Evolutionary conservation across 805 yeast genomes (phyloP).

Genomic region (Torulaspora quercuum): DNA sequence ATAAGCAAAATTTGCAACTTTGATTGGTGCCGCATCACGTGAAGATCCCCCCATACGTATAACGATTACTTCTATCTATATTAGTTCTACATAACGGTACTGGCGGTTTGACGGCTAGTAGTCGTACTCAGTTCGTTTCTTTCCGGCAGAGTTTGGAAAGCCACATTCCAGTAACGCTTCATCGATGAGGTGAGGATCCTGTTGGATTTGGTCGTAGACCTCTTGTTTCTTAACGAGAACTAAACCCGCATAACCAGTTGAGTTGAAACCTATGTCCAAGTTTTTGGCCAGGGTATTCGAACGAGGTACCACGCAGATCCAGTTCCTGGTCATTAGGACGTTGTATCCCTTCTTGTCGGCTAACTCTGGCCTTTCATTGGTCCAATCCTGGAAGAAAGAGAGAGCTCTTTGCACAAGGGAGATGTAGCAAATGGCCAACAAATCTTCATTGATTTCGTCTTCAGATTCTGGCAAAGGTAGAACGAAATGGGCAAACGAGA

Average conservation of each 20-base stretch:
- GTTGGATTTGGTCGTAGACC: slow-evolving; percentile 45
- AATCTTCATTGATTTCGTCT: slow-evolving; percentile 50
- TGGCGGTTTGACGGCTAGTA: slow-evolving; percentile 37
- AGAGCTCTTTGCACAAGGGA: slow-evolving; percentile 68
- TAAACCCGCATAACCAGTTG: slow-evolving; percentile 78
- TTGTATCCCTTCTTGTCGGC: slow-evolving; percentile 61
- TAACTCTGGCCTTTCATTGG: slow-evolving; percentile 26
- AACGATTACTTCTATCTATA: too few species aligned
- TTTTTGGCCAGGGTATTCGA: slow-evolving; percentile 50
- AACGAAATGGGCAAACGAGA: slow-evolving; percentile 79
- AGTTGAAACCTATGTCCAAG: slow-evolving; percentile 58
- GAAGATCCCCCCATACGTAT: neutral
- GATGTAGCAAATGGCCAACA: slow-evolving; percentile 64
- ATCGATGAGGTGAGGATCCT: slow-evolving; percentile 44
- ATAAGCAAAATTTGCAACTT: neutral
- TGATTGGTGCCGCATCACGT: slow-evolving; percentile 12
- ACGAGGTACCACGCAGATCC: slow-evolving; percentile 88
- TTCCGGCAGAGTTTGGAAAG: slow-evolving; percentile 57
- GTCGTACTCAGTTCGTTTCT: slow-evolving; percentile 59
- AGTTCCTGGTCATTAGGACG: slow-evolving; percentile 72
- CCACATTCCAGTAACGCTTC: slow-evolving; percentile 63
- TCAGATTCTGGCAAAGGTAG: slow-evolving; percentile 54
- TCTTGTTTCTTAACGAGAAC: slow-evolving; percentile 69
- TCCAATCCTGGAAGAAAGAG: slow-evolving; percentile 58
- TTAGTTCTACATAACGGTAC: too few species aligned